phyloP scores from a whole-genome alignment of 495 filamentous ascomycete species.

The Elaphomyces granulatus region DNA sequence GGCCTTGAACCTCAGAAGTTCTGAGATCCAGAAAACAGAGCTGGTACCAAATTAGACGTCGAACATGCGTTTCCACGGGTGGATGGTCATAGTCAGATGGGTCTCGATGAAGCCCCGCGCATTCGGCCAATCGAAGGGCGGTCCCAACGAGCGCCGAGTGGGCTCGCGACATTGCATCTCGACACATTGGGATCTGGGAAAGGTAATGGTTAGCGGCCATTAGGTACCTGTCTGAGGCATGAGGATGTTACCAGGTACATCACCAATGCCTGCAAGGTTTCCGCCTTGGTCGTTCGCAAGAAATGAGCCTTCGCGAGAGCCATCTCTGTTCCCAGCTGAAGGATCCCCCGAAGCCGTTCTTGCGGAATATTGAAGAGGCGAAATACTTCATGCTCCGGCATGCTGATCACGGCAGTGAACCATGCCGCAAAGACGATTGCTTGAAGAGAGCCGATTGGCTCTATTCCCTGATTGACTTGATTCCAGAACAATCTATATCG shows the following conservation, averaged over 20 bases:
- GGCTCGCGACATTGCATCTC: constrained; percentile 51
- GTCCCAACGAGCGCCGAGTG: constrained; percentile 57
- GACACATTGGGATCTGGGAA: constrained; percentile 49
- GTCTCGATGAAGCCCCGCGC: constrained; percentile 63
- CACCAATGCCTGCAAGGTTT: constrained; percentile 60
- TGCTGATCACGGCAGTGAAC: constrained; percentile 52
- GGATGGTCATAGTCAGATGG: constrained; percentile 42
- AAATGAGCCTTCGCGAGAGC: constrained; percentile 53
- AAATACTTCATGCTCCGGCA: constrained; percentile 37
- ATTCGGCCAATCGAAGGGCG: constrained; percentile 57
- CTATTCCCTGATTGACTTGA: constrained; percentile 32
- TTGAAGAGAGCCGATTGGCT: constrained; percentile 47
- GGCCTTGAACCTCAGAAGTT: constrained; percentile 57
- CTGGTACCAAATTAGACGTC: constrained; percentile 59
- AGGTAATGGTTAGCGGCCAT: no score
- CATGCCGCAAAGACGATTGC: constrained; percentile 52
- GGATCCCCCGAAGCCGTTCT: constrained; percentile 37
- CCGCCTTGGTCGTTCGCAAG: constrained; percentile 50
- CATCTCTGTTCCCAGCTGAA: constrained; percentile 48
- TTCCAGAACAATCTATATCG: constrained; percentile 51
- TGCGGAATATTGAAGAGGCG: constrained; percentile 37
- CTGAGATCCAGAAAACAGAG: constrained; percentile 60
- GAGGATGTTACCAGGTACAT: constrained; percentile 45
- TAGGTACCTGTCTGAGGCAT: not conserved
- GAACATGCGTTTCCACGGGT: constrained; percentile 50